Conservation (phyloP, 768 basidiomycete genomes). For the Lanmaoa pseudosensibilis region DNA sequence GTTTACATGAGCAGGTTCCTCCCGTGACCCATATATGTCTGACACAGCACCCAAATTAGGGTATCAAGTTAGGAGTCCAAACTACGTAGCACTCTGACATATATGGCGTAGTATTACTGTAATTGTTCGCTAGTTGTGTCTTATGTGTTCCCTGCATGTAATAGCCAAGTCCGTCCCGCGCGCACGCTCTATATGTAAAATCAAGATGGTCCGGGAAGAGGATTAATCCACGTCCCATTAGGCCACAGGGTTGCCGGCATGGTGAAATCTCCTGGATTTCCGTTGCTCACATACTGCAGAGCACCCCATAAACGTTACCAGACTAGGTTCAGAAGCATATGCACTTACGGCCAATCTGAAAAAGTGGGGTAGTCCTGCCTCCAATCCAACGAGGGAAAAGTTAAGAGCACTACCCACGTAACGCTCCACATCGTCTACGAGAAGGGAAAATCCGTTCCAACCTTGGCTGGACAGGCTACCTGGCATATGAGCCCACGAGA, state of each 20-base stretch:
- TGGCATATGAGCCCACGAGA: slow-evolving; percentile 56
- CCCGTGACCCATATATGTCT: slow-evolving; percentile 16
- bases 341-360: slow-evolving; percentile 73
- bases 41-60: slow-evolving; percentile 18
- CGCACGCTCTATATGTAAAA: not conserved
- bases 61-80: slow-evolving; percentile 5
- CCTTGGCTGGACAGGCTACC: slow-evolving; percentile 29
- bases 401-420: slow-evolving; percentile 71
- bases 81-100: not conserved
- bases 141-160: not conserved
- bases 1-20: slow-evolving; percentile 11
- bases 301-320: slow-evolving; percentile 4
- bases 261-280: slow-evolving; percentile 70
- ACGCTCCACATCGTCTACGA: slow-evolving; percentile 85
- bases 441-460: slow-evolving; percentile 77
- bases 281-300: slow-evolving; percentile 47
- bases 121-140: not conserved
- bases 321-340: not conserved
- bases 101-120: not conserved
- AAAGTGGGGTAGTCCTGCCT: slow-evolving; percentile 65
- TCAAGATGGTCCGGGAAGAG: slow-evolving; percentile 63
- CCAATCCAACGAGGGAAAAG: slow-evolving; percentile 64
- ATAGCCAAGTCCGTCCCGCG: not conserved
- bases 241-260: slow-evolving; percentile 73
- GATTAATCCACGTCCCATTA: slow-evolving; percentile 81